A percentile compares a stretch with the other conserved stretches of the same genome.
Evolutionary conservation across 345 rosid genomes (phyloP).

Genomic region (Lepidium didymum): DNA sequence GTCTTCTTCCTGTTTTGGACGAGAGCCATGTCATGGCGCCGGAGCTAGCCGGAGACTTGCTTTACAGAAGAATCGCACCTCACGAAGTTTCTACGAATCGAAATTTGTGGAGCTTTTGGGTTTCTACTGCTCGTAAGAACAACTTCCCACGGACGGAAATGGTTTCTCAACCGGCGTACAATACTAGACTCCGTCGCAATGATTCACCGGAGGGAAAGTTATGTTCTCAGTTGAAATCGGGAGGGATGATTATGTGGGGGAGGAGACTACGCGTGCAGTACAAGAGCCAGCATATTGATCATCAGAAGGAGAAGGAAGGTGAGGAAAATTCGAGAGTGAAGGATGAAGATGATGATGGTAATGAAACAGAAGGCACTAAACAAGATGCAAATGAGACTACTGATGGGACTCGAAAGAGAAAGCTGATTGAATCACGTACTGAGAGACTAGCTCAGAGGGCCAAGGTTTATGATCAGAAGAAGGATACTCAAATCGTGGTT

Average conservation of each 20-base stretch:
- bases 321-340: slow-evolving; percentile 7
- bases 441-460: slow-evolving; percentile 12
- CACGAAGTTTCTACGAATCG: slow-evolving; percentile 43
- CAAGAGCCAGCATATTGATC: slow-evolving; percentile 23
- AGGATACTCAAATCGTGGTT: slow-evolving; percentile 32
- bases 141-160: not conserved
- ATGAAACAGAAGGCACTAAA: slow-evolving; percentile 4
- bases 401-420: slow-evolving; percentile 33
- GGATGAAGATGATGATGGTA: slow-evolving; percentile 9
- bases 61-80: slow-evolving; percentile 50
- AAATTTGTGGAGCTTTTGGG: slow-evolving; percentile 61
- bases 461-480: slow-evolving; percentile 32
- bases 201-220: slow-evolving; percentile 37
- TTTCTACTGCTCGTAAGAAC: slow-evolving; percentile 21
- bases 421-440: slow-evolving; percentile 18
- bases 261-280: slow-evolving; percentile 54
- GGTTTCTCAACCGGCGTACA: slow-evolving; percentile 13
- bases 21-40: slow-evolving; percentile 50
- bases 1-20: slow-evolving; percentile 63
- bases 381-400: not conserved
- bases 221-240: slow-evolving; percentile 42
- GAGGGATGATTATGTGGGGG: slow-evolving; percentile 70
- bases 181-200: slow-evolving; percentile 6
- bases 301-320: not conserved
- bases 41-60: slow-evolving; percentile 53